Base-by-base conservation (phyloP, 192 early-diverging fungal genomes). In the Dimargaris xerosporica region DNA sequence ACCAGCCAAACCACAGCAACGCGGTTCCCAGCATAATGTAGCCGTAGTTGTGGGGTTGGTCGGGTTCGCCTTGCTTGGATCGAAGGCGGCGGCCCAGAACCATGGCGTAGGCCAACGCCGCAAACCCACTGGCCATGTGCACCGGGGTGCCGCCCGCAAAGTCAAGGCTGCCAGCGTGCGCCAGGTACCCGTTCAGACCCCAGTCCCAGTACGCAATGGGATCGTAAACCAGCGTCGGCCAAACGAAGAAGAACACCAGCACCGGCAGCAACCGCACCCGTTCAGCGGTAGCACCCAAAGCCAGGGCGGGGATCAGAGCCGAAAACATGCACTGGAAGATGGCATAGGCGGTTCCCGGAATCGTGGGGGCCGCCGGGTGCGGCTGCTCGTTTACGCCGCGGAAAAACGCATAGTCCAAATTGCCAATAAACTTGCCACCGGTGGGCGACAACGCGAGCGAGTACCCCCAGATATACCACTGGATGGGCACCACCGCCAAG, bases 91-190 rank as follows among this genome's bases (percentile, higher is more conserved):
- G 85, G 50, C 95, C 95, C 30, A 94, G 63, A 12, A 92, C 79
- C 39, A 93, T 60, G n/a, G 86, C 77, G 74, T 89, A 93, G 41
- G 94, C 96, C 54, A 96, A 76, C 43, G 86, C 89, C 52, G 88
- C 85, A 66, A 86, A 88, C 23, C 96, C 96, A 29, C 90, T 91
- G 1, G 84, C 75, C 25, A 94, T 88, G 69, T 99, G 91, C 28
- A 99, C 92, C 25, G 93, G 91, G n/a, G 91, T 90, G 26, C 96
- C 93, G 51, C 96, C 96, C 17, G 96, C 93, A 64, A 90, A 99
- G 75, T 99, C 93, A 26, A 94, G 78, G 29, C 78, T 81, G 41
- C 91, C 91, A 75, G 91, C 75, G 41, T 82, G 82, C 51, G 71
- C 75, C 54, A 88, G 73, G 92, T 91, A 98, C 2, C 95, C 95